Evolutionary conservation across 2,329 filamentous ascomycete genomes (phyloP).

Genomic region (Chaetomium strumarium): DNA sequence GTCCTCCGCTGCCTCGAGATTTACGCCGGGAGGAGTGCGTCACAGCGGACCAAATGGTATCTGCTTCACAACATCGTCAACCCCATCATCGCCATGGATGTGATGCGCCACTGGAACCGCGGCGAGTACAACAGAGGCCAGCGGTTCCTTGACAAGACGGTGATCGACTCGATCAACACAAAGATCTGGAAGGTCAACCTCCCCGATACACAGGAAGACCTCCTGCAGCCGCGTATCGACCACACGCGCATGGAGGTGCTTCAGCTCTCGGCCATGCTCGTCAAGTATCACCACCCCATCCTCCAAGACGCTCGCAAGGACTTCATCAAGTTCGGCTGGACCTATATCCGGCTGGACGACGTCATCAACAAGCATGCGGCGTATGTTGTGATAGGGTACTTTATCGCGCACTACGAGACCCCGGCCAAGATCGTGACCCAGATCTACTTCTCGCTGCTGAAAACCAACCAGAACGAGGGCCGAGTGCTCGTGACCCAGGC

Average conservation of each 20-base stretch:
- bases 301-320: constrained; percentile 92
- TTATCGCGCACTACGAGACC: constrained; percentile 95
- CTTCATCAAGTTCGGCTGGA: constrained; percentile 99
- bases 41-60: constrained; percentile 90
- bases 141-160: constrained; percentile 73
- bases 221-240: constrained; percentile 78
- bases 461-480: constrained; percentile 92
- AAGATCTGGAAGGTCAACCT: constrained; percentile 92
- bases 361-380: constrained; percentile 98
- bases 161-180: constrained; percentile 85
- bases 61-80: constrained; percentile 89
- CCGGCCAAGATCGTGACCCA: constrained; percentile 93
- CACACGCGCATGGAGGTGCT: constrained; percentile 94
- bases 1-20: constrained; percentile 82
- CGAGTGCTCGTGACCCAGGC: constrained; percentile 88
- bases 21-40: constrained; percentile 70
- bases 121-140: constrained; percentile 51
- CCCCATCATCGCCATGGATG: constrained; percentile 92
- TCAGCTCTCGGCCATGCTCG: constrained; percentile 86
- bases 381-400: constrained; percentile 95
- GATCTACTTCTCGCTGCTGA: constrained; percentile 85
- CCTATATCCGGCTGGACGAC: constrained; percentile 95
- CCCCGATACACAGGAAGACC: constrained; percentile 76
- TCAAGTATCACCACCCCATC: constrained; percentile 88
- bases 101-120: constrained; percentile 73